Conservation (phyloP, 2,329 filamentous ascomycete genomes). For the Alternaria alternata region DNA sequence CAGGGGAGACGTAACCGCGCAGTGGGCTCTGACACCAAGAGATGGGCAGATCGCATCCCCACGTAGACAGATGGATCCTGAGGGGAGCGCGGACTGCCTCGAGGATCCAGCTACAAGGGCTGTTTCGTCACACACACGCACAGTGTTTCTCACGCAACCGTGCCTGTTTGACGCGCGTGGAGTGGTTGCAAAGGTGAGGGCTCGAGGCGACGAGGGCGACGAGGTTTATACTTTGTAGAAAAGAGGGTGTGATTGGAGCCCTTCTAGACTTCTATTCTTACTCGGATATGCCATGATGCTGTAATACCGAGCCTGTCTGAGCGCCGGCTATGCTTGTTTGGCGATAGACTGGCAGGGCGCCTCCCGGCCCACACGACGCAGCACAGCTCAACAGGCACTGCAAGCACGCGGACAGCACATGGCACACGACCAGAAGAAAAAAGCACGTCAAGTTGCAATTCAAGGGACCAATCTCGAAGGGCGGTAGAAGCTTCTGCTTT, state of each 20-base stretch:
- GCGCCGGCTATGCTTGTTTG: conserved; percentile 16
- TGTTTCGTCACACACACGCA: conserved; percentile 5
- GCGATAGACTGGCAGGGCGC: conserved; percentile 19
- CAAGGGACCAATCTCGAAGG: neutral
- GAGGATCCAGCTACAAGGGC: neutral
- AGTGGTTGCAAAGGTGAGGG: neutral
- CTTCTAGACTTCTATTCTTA: conserved; percentile 7
- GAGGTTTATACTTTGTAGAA: neutral
- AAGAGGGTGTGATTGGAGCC: neutral
- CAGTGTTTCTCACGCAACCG: conserved; percentile 15
- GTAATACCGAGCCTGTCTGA: conserved; percentile 21
- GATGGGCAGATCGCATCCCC: neutral
- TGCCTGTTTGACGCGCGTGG: conserved; percentile 9
- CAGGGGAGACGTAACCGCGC: conserved; percentile 10
- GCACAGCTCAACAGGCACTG: conserved; percentile 20
- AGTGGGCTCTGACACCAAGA: conserved; percentile 4
- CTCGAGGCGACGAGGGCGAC: neutral
- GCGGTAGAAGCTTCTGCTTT: neutral
- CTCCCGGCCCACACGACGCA: conserved; percentile 12
- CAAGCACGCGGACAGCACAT: conserved; percentile 1
- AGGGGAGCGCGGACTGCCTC: neutral
- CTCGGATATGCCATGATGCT: conserved; percentile 17
- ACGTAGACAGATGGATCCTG: neutral
- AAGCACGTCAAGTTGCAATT: neutral
- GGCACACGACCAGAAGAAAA: conserved; percentile 6